Conservation (phyloP, 2,329 filamentous ascomycete species). For the Leptodontidium sp. region DNA sequence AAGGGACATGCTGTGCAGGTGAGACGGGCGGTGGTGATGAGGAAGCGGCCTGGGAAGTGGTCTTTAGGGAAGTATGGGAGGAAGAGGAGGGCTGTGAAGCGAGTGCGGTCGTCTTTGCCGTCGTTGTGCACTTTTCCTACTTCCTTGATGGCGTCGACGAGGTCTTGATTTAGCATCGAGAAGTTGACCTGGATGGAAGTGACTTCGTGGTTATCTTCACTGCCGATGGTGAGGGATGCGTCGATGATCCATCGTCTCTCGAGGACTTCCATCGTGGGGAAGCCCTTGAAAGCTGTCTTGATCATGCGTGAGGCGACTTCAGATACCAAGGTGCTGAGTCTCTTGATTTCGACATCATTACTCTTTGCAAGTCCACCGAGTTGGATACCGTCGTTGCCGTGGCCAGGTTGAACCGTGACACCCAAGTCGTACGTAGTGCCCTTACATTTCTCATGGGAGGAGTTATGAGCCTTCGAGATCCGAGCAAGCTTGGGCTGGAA, state of each 20-base stretch:
- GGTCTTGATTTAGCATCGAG: slow-evolving; percentile 6
- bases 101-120: slow-evolving; percentile 16
- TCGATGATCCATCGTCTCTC: slow-evolving; percentile 5
- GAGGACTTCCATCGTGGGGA: background rate
- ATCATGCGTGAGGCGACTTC: background rate
- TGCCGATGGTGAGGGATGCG: slow-evolving; percentile 11
- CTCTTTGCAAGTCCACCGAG: slow-evolving; percentile 12
- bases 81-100: slow-evolving; percentile 20
- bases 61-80: slow-evolving; percentile 17
- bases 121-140: slow-evolving; percentile 20
- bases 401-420: slow-evolving; percentile 3
- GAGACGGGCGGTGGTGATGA: slow-evolving; percentile 19
- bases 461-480: background rate
- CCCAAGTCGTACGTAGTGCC: slow-evolving; percentile 8
- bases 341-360: background rate
- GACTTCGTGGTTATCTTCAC: slow-evolving; percentile 13
- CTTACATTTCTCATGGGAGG: background rate
- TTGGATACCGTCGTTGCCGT: slow-evolving; percentile 8
- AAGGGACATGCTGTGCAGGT: slow-evolving; percentile 11
- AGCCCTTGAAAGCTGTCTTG: background rate
- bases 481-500: slow-evolving; percentile 10
- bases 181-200: slow-evolving; percentile 21
- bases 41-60: slow-evolving; percentile 20
- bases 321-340: background rate
- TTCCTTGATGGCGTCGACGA: slow-evolving; percentile 18